Conservation (phyloP, 164 flowering plant genomes). For the Chimonanthus salicifolius region DNA sequence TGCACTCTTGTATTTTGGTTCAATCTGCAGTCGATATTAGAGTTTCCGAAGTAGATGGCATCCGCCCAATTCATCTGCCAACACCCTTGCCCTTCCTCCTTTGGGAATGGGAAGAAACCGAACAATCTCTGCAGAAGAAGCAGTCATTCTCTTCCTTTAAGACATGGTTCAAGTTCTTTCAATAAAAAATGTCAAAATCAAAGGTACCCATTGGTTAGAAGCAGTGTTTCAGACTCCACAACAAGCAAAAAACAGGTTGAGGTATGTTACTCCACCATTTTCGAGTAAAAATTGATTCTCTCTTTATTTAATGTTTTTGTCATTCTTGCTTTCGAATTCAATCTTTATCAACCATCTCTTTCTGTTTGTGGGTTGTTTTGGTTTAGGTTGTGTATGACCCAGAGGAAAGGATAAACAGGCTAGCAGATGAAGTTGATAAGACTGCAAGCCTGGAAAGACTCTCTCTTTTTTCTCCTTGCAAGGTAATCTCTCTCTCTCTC, state of each 20-base stretch:
- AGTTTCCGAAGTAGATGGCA: slow-evolving; percentile 25
- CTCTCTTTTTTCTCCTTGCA: slow-evolving; percentile 90
- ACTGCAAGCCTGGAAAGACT: slow-evolving; percentile 72
- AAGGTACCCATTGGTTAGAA: slow-evolving; percentile 32
- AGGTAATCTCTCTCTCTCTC: slow-evolving; percentile 34
- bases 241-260: slow-evolving; percentile 46
- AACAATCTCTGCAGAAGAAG: slow-evolving; percentile 18
- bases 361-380: slow-evolving; percentile 8
- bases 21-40: too few species aligned
- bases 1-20: too few species aligned
- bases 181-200: slow-evolving; percentile 15
- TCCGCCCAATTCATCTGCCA: slow-evolving; percentile 34
- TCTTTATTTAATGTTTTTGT: background rate
- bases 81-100: slow-evolving; percentile 15
- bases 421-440: slow-evolving; percentile 82
- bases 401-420: slow-evolving; percentile 60
- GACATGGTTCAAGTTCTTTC: slow-evolving; percentile 27
- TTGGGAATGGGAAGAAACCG: slow-evolving; percentile 20
- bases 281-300: background rate
- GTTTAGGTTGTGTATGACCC: slow-evolving; percentile 68
- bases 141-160: slow-evolving; percentile 13
- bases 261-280: slow-evolving; percentile 25
- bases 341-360: background rate
- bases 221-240: slow-evolving; percentile 32
- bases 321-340: background rate